Evolutionary conservation across 257 asterid species (phyloP).

Genomic region (Forsythia viridissima): DNA sequence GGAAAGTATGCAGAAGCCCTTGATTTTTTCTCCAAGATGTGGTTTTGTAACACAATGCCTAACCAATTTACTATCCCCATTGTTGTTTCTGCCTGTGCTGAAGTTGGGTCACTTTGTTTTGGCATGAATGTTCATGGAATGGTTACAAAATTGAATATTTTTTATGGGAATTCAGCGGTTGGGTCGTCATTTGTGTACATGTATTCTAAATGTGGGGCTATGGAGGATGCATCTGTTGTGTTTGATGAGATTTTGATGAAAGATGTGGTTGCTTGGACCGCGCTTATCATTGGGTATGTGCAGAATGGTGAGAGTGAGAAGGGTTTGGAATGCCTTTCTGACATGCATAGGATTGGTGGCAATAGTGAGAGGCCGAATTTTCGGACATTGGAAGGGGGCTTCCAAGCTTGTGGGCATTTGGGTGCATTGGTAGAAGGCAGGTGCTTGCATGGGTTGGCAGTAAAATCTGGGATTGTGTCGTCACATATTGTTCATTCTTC

Average conservation of each 20-base stretch:
- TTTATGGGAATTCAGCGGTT: conserved; percentile 52
- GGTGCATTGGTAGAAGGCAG: conserved; percentile 57
- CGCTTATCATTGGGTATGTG: conserved; percentile 68
- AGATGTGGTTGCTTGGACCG: conserved; percentile 87
- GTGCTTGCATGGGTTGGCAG: conserved; percentile 65
- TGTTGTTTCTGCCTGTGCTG: conserved; percentile 77
- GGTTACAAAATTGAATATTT: conserved; percentile 55
- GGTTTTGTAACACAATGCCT: conserved; percentile 37
- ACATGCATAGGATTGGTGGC: conserved; percentile 60
- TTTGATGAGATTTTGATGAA: conserved; percentile 63
- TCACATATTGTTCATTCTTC: conserved; percentile 48
- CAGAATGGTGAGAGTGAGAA: conserved; percentile 65
- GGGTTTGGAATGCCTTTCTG: conserved; percentile 53
- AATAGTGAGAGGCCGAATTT: conserved; percentile 55
- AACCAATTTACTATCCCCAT: conserved; percentile 65
- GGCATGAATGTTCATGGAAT: conserved; percentile 64
- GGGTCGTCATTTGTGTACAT: conserved; percentile 75
- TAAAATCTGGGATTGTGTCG: conserved; percentile 53
- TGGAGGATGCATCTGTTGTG: conserved; percentile 49
- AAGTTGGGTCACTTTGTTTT: conserved; percentile 43
- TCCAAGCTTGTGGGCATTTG: conserved; percentile 78
- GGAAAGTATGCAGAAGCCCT: conserved; percentile 45
- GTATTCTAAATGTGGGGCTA: conserved; percentile 65
- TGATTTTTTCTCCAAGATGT: conserved; percentile 51
- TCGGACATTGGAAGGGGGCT: conserved; percentile 76